Evolutionary conservation across 1,139 yeast species (phyloP), one percentile per base, ranked within the genome.

Genomic region (Yamadazyma triangularis): DNA sequence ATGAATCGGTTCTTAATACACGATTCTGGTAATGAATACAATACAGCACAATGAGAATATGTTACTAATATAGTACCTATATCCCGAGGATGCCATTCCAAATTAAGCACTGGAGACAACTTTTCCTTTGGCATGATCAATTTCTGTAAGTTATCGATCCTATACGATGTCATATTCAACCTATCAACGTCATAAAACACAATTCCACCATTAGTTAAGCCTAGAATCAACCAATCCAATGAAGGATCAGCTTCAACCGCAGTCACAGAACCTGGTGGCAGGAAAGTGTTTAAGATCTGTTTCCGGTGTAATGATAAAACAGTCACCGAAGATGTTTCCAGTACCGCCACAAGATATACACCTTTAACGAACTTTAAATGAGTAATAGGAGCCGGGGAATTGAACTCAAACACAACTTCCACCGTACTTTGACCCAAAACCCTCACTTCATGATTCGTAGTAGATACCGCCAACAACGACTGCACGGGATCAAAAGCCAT

Each of bases 21-120:
- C 23, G 77, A 79, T 3, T 75, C 71, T 0, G 77, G 67, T 15
- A 93, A 44, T 0, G 88, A 81, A 51, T 80, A 91, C 4, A 78
- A 61, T 1, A 87, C 71, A 0, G 91, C 87, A 31, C 77, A 70
- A 37, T 77, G 79, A 2, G 77, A 63, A 50, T 89, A 93, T 1
- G 87, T 76, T 8, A 91, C 72, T 40, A 93, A 64, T 6, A 91
- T 41, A 0, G 82, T 70, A 0, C 95, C 93, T 8, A 88, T 70
- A 53, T 91, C 97, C 41, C 96, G 69, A 2, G 99, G 98, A 46
- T 87, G 94, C 73, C 95, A 70, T 40, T 77, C 77, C 2, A 91
- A 55, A 0, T 78, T 64, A 2, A 77, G 51, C 2, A 87, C 91
- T 0, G 87, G 79, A 0, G 81, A 71, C 49, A 73, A 50, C 30